Base-by-base conservation (phyloP, 148 eudicot genomes). In the Arctostaphylos glauca region DNA sequence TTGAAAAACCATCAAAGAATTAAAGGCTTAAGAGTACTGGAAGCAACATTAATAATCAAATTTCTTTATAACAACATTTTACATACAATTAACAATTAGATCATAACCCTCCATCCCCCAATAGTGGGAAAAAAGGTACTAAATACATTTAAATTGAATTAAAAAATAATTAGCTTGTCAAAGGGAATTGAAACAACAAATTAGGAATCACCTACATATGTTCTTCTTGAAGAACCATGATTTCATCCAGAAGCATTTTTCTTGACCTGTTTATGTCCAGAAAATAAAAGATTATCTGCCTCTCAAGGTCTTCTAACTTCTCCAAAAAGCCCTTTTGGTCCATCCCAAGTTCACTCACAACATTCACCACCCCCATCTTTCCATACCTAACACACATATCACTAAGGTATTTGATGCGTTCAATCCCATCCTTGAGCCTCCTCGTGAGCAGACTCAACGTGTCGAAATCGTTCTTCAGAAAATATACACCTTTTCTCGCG, bases 261-360 rank as follows among this genome's bases (percentile, higher is more conserved):
- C 98, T 92, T 74, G 98, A 92, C 79, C 89, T 90, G 85, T 92
- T 96, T 71, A 96, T 91, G 4, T 87, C 88, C 46, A 93, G 89
- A 60, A 96, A 88, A 81, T 94, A 92, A 87, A 96, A 81, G 83
- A 88, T 89, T 19, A 93, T 84, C 80, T 90, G 93, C 81, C 91
- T 88, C 86, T 96, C 95, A 77, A 96, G 92, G 86, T 96, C 98
- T 31, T 92, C 85, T 21, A 94, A 64, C 75, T 94, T 91, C 81
- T 96, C 92, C 83, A 86, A 23, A 56, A 96, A 91, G 56, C 88
- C 79, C 10, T 52, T 60, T 18, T 91, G 89, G 58, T 89, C 84
- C 49, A 83, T 81, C 48, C 81, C 60, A 43, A 94, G 82, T 78
- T 92, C 94, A 85, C 82, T 88, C 43, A 90, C 70, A 10, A 87